These are phyloP conservation scores for Camellia oleifera DNA, from an alignment of 179 eudicot genomes.

Conservation along the genomic window DNA sequence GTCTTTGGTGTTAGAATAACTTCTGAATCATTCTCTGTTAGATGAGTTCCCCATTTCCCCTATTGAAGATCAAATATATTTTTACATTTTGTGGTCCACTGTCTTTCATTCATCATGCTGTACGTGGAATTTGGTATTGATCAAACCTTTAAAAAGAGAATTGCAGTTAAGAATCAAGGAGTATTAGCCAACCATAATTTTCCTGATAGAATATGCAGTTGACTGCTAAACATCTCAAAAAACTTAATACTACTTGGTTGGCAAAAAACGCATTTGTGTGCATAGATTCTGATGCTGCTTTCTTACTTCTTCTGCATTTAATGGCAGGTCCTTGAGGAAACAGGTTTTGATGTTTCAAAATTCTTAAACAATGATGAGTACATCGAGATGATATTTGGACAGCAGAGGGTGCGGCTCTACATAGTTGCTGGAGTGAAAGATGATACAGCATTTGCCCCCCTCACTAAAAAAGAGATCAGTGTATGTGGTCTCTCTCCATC, in stretches of 20 bases:
- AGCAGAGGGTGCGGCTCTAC: constrained; percentile 94
- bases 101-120: neutral
- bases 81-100: constrained; percentile 2
- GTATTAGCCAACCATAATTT: neutral
- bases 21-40: neutral
- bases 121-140: neutral
- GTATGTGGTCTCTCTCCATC: constrained; percentile 40
- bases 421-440: constrained; percentile 89
- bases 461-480: constrained; percentile 94
- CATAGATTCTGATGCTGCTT: neutral
- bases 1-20: no score
- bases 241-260: neutral
- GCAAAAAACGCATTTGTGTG: neutral
- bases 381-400: constrained; percentile 88
- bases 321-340: constrained; percentile 96
- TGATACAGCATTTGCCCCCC: constrained; percentile 88
- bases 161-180: neutral
- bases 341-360: constrained; percentile 90
- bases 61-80: neutral
- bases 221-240: constrained; percentile 1
- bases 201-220: neutral
- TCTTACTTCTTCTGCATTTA: constrained; percentile 15
- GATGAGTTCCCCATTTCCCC: neutral
- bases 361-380: constrained; percentile 80
- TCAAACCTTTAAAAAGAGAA: neutral